phyloP scores from a whole-genome alignment of 164 flowering plant species.

The Nelumbo lutea region DNA sequence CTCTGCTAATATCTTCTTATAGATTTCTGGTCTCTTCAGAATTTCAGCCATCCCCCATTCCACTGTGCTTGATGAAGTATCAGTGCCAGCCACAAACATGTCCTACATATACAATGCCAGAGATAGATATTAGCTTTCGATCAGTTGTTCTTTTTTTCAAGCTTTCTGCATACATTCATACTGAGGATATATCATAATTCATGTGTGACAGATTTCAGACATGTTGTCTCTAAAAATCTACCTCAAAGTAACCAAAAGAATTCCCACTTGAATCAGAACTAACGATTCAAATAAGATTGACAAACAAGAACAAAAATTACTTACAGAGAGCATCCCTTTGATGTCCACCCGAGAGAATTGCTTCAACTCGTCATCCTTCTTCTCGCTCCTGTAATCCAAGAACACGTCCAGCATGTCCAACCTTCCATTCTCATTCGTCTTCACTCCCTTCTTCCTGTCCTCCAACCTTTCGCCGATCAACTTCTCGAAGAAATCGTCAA shows the following conservation, averaged over 20 bases:
- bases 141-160: too few relatives aligned
- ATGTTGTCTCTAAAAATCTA: too few relatives aligned
- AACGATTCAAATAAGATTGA: too few relatives aligned
- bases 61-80: constrained; percentile 33
- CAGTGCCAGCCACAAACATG: constrained; percentile 36
- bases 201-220: too few relatives aligned
- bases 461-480: constrained; percentile 29
- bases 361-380: constrained; percentile 26
- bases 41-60: constrained; percentile 40
- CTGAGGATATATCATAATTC: too few relatives aligned
- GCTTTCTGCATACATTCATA: too few relatives aligned
- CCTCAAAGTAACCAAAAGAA: too few relatives aligned
- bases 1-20: constrained; percentile 18
- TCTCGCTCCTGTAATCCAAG: constrained; percentile 25
- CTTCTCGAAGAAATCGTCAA: constrained; percentile 31
- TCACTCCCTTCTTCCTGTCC: constrained; percentile 20
- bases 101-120: constrained; percentile 17
- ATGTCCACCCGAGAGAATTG: constrained; percentile 28
- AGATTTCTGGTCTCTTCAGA: constrained; percentile 19
- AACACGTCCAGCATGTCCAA: constrained; percentile 32
- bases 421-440: constrained; percentile 23
- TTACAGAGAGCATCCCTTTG: constrained; percentile 32
- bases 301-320: background rate
- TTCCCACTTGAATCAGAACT: too few relatives aligned
- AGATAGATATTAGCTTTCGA: too few relatives aligned